A percentile compares a stretch with the other conserved stretches of the same genome.
Conservation (phyloP, 2,329 filamentous ascomycete species). For the Microcera coccophila region DNA sequence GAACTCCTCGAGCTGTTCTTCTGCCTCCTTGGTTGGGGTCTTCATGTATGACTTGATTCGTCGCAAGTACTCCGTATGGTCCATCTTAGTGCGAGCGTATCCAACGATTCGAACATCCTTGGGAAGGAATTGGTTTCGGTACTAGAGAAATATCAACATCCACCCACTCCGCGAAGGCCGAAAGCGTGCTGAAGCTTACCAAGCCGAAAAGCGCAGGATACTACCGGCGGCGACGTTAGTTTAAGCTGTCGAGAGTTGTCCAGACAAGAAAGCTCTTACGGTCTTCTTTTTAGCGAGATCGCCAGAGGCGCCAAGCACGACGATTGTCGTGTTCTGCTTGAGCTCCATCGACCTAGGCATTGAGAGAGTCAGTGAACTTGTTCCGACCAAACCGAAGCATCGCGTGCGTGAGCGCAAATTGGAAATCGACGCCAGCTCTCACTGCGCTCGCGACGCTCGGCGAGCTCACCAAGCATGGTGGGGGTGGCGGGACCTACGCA, state of each 20-base stretch:
- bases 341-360: constrained; percentile 69
- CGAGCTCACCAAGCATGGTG: constrained; percentile 14
- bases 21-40: constrained; percentile 93
- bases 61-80: constrained; percentile 90
- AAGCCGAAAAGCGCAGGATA: constrained; percentile 97
- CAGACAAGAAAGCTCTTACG: constrained; percentile 49
- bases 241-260: constrained; percentile 10
- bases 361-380: constrained; percentile 13
- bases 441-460: constrained; percentile 1
- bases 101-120: constrained; percentile 96
- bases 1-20: constrained; percentile 92
- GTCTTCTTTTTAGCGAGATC: constrained; percentile 99
- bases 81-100: constrained; percentile 99
- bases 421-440: background rate
- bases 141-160: constrained; percentile 49
- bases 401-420: constrained; percentile 2
- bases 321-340: constrained; percentile 96
- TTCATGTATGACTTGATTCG: constrained; percentile 98
- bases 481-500: constrained; percentile 25
- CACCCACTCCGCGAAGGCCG: background rate
- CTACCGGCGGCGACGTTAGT: constrained; percentile 43
- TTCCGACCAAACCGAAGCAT: constrained; percentile 3
- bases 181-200: constrained; percentile 56
- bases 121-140: constrained; percentile 96
- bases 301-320: constrained; percentile 94